These are phyloP conservation scores for Pythium monospermum DNA, from an alignment of 352 stramenopile species.

Conservation along the genomic window DNA sequence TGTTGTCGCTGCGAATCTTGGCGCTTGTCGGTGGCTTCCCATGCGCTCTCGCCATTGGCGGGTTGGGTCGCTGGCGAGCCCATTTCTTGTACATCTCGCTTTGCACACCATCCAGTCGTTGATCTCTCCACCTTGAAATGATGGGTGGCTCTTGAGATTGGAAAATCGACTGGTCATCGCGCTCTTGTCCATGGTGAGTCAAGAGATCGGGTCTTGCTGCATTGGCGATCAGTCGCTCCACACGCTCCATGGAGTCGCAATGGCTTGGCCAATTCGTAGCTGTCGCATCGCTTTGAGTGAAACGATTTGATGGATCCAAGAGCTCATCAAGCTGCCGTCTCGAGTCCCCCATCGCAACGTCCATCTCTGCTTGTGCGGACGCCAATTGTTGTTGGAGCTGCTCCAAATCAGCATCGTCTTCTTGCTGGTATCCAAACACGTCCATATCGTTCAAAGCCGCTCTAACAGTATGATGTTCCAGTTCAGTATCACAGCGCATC, in stretches of 20 bases:
- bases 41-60: too few species aligned
- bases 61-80: constrained; percentile 1
- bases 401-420: constrained; percentile 20
- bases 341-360: constrained; percentile 24
- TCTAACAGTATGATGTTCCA: constrained; percentile 11
- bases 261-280: background rate
- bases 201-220: too few species aligned
- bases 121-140: too few species aligned
- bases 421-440: constrained; percentile 2
- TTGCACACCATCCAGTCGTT: background rate
- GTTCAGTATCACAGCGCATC: background rate
- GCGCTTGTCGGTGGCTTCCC: too few species aligned
- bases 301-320: background rate
- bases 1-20: background rate
- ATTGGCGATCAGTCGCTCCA: constrained; percentile 9
- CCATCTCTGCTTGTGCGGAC: constrained; percentile 13
- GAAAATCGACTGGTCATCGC: background rate
- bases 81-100: constrained; percentile 17
- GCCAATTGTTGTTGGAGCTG: constrained; percentile 22
- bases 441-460: constrained; percentile 36
- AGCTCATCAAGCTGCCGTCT: constrained; percentile 12
- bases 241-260: constrained; percentile 5
- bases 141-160: too few species aligned
- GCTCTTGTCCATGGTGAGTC: background rate
- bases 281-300: background rate